A percentile compares a stretch with the other conserved stretches of the same genome.
Conservation (phyloP, 805 yeast species). For the Pichia insulana region DNA sequence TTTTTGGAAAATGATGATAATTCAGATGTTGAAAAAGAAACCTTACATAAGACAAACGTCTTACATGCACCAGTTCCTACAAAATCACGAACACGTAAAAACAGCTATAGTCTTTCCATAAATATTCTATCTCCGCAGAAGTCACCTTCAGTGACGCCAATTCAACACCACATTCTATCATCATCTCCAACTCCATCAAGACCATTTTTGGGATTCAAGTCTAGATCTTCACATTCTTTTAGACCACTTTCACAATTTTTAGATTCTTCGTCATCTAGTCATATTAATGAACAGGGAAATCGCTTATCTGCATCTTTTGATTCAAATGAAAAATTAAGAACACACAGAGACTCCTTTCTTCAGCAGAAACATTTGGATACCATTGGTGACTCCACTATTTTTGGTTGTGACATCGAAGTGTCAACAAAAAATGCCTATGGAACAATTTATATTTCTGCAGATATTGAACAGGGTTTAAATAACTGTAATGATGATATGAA, state of each 20-base stretch:
- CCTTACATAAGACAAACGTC: not conserved
- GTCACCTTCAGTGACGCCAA: not conserved
- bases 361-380: conserved; percentile 32
- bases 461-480: not conserved
- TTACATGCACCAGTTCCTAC: conserved; percentile 3
- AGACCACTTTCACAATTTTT: conserved; percentile 25
- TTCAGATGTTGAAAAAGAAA: not conserved
- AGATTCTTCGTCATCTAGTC: conserved; percentile 22
- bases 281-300: not conserved
- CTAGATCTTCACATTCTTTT: conserved; percentile 40
- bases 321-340: conserved; percentile 26
- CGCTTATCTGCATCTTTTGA: not conserved
- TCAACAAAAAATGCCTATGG: conserved; percentile 75
- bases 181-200: conserved; percentile 28
- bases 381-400: conserved; percentile 46
- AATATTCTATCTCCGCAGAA: conserved; percentile 5
- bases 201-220: conserved; percentile 42
- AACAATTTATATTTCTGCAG: conserved; percentile 48
- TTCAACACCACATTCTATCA: conserved; percentile 5
- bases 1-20: not conserved
- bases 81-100: conserved; percentile 1
- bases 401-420: conserved; percentile 70
- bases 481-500: conserved; percentile 50
- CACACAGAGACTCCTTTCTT: conserved; percentile 43
- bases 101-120: conserved; percentile 5